Percentiles rank a stretch among this genome's conserved stretches.
These are phyloP conservation scores for Septoria linicola DNA, from an alignment of 2,329 filamentous ascomycete genomes.

Conservation along the genomic window DNA sequence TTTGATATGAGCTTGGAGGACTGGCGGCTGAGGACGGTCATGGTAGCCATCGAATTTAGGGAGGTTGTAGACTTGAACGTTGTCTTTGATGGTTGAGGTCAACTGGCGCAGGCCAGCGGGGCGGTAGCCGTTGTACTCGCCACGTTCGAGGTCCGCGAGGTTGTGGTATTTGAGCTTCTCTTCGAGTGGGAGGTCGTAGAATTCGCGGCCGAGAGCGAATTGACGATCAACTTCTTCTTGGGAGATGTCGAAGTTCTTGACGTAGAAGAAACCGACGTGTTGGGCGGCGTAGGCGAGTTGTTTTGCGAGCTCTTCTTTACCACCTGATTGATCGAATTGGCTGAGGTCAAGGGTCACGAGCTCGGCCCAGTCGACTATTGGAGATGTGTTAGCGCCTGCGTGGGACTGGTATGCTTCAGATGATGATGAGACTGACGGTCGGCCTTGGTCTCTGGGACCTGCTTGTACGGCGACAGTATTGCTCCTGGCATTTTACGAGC, in stretches of 20 bases:
- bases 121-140: slow-evolving; percentile 32
- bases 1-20: slow-evolving; percentile 48
- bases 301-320: slow-evolving; percentile 53
- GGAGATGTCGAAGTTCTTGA: slow-evolving; percentile 60
- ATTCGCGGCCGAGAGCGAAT: slow-evolving; percentile 58
- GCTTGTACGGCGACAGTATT: slow-evolving; percentile 32
- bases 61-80: slow-evolving; percentile 61
- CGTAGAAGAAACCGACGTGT: slow-evolving; percentile 60
- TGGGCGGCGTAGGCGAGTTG: slow-evolving; percentile 51
- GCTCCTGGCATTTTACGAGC: slow-evolving; percentile 22
- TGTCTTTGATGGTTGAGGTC: slow-evolving; percentile 43
- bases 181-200: slow-evolving; percentile 56
- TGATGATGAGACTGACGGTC: slow-evolving; percentile 23
- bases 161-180: slow-evolving; percentile 58
- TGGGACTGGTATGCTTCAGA: too few species aligned
- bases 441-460: slow-evolving; percentile 37
- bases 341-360: slow-evolving; percentile 58
- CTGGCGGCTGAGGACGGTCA: slow-evolving; percentile 22
- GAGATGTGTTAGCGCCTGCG: background rate
- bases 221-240: slow-evolving; percentile 61
- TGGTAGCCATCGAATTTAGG: slow-evolving; percentile 49
- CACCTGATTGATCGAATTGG: slow-evolving; percentile 53
- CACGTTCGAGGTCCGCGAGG: slow-evolving; percentile 25
- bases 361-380: slow-evolving; percentile 50
- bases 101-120: slow-evolving; percentile 25